Evolutionary conservation across 139 green algal species (phyloP).

Genomic region (Chlamydomonas sphaeroides): DNA sequence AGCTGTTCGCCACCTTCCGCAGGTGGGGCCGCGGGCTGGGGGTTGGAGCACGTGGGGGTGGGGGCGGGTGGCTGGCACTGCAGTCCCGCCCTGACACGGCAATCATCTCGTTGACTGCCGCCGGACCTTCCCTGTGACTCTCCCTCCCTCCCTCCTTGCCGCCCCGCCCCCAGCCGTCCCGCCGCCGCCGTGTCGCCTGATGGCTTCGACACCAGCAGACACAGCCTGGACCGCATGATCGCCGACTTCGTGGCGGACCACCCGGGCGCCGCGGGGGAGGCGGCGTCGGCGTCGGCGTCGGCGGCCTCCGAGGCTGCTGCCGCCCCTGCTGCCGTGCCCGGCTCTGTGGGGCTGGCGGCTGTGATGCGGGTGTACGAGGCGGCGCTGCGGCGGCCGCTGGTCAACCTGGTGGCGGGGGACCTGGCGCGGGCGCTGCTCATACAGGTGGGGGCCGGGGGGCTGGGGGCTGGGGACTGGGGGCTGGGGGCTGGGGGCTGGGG

Average conservation of each 20-base stretch:
- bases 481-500: too few species aligned
- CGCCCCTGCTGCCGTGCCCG: conserved; percentile 38
- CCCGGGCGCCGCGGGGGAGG: not conserved
- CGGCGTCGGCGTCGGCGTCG: not conserved
- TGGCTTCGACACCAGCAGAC: conserved; percentile 79
- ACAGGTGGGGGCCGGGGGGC: too few species aligned
- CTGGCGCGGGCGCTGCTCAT: not conserved
- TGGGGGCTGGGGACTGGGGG: too few species aligned
- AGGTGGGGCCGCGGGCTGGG: too few species aligned
- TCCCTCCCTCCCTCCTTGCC: too few species aligned
- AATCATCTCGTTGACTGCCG: too few species aligned
- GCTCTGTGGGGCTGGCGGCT: conserved; percentile 76
- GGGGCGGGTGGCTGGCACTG: too few species aligned
- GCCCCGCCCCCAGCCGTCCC: too few species aligned
- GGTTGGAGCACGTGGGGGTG: too few species aligned
- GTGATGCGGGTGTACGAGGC: conserved; percentile 87
- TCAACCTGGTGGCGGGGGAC: conserved; percentile 80
- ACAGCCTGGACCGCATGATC: conserved; percentile 85
- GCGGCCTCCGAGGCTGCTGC: not conserved
- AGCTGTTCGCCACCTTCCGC: conserved; percentile 88
- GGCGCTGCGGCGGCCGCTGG: conserved; percentile 82
- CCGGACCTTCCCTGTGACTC: too few species aligned
- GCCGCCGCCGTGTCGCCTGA: conserved; percentile 65
- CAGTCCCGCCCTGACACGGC: too few species aligned
- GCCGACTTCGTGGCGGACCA: conserved; percentile 68